Base-by-base conservation (phyloP, 2,329 filamentous ascomycete genomes). In the Zymoseptoria brevis region DNA sequence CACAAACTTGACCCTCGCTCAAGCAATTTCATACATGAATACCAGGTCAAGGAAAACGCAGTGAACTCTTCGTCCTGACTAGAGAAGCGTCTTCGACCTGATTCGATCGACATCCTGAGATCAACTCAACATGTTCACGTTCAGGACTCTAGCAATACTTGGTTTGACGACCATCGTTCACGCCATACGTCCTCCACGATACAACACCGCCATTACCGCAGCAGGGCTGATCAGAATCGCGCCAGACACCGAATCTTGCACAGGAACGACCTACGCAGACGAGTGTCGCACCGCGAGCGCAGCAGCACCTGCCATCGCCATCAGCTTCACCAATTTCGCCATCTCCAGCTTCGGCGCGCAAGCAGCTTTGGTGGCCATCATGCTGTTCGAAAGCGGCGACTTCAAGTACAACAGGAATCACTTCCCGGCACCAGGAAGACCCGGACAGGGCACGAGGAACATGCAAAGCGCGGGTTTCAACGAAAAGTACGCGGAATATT, bases 401-500 rank as follows among this genome's bases (percentile, higher is more conserved):
- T 89, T 92, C 75, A 79, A 82, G 67, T 92, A 83, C 80, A 89
- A 87, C 74, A 81, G 79, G 72, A 90, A 91, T 74, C 77, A 84
- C 66, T 81, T 72, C 75, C 81, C 81, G 1, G 58, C 56, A 4
- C 62, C 62, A 6, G 81, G 79, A n/a, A 69, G 75, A 0, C 79
- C 86, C 0, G 89, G 88, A 8, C 87, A 92, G 72, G 88, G 88
- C 22, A 91, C 88, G 0, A 75, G 83, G 3, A 85, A 85, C 69
- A 87, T 88, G 85, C 82, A 87, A 72, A 79, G 76, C 56, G 75
- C 82, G 0, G 67, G 72, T 0, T 85, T 75, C 71, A 84, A 86
- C 66, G 62, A 76, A 1, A 66, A 78, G 65, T 87, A 87, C 64
- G 83, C 83, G 3, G 73, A 76, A 0, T 77, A 70, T 1, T 63